Percentiles rank a stretch among this genome's conserved stretches.
Evolutionary conservation across 306 rosid genomes (phyloP).

Genomic region (Argentina anserina): DNA sequence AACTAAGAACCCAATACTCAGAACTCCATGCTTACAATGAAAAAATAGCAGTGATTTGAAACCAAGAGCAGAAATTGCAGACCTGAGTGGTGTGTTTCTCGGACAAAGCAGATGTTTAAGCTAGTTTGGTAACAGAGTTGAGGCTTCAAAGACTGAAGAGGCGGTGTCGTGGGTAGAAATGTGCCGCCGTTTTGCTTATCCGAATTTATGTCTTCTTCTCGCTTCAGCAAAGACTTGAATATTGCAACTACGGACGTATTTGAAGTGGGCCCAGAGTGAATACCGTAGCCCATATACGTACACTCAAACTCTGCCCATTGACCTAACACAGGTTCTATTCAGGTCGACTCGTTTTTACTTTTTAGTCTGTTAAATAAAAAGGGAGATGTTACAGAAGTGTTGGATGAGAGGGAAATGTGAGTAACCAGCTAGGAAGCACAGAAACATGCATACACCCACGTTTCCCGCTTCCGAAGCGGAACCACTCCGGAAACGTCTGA

Average conservation of each 20-base stretch:
- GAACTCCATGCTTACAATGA: conserved; percentile 7
- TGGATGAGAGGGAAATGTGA: no score
- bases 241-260: no score
- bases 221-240: neutral
- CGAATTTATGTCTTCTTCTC: conserved; percentile 14
- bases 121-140: neutral
- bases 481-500: no score
- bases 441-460: no score
- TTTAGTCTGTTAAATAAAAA: no score
- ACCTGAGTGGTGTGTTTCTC: neutral
- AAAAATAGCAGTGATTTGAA: neutral
- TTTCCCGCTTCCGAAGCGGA: no score
- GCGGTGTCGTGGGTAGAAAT: conserved; percentile 5
- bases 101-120: neutral
- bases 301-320: no score
- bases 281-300: no score
- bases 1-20: conserved; percentile 15
- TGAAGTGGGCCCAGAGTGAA: neutral
- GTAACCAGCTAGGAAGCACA: no score
- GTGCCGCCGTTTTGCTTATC: conserved; percentile 30
- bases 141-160: conserved; percentile 3
- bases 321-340: no score
- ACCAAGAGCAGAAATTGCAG: neutral
- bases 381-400: no score
- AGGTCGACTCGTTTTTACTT: no score